These are phyloP conservation scores for Scheffersomyces parashehatae DNA, from an alignment of 1,139 yeast species.

Conservation along the genomic window DNA sequence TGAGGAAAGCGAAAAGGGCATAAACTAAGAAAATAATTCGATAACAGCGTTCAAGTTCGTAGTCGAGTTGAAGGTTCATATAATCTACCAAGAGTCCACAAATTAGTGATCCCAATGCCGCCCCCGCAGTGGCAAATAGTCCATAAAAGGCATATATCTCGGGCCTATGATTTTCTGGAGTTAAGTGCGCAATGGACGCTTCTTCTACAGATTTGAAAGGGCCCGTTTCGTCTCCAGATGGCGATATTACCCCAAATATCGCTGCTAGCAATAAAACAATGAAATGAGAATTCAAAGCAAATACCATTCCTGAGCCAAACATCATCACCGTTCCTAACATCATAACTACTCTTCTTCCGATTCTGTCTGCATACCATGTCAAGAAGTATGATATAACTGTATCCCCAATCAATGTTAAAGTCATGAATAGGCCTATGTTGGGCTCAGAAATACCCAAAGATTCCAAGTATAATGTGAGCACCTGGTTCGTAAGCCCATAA, in stretches of 20 bases:
- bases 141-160: conserved; percentile 75
- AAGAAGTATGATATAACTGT: conserved; percentile 67
- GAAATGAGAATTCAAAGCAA: conserved; percentile 54
- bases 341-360: conserved; percentile 73
- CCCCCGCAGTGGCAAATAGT: conserved; percentile 69
- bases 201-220: conserved; percentile 91
- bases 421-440: conserved; percentile 78
- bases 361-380: conserved; percentile 76
- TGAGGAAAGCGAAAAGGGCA: conserved; percentile 54
- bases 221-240: conserved; percentile 91
- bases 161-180: conserved; percentile 65
- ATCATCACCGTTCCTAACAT: conserved; percentile 67
- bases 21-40: conserved; percentile 60
- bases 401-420: conserved; percentile 79
- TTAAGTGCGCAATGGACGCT: conserved; percentile 79
- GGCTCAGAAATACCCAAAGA: conserved; percentile 56
- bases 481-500: conserved; percentile 81
- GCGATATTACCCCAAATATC: conserved; percentile 67
- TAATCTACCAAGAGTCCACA: conserved; percentile 62
- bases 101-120: conserved; percentile 69
- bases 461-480: conserved; percentile 68
- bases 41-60: conserved; percentile 48
- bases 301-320: conserved; percentile 67
- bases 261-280: conserved; percentile 61
- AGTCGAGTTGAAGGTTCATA: conserved; percentile 30